Conservation (phyloP, 805 yeast species). For the Aciculoconidium aculeatum region DNA sequence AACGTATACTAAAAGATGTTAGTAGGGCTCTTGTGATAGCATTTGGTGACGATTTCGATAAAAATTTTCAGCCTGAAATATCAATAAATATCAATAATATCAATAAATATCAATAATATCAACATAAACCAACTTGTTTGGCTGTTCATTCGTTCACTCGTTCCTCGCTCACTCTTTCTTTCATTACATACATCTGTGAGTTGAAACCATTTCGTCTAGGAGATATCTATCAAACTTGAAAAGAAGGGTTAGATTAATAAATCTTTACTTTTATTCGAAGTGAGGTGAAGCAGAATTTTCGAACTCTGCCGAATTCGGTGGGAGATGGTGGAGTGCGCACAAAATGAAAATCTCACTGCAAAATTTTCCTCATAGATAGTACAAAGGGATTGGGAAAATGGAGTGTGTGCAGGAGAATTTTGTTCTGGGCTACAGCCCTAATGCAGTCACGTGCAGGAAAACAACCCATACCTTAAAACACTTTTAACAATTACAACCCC, state of each 20-base stretch:
- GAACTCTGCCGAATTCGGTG: too few relatives aligned
- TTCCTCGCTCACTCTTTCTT: constrained; percentile 1
- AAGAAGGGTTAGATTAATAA: constrained; percentile 5
- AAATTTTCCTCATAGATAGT: too few relatives aligned
- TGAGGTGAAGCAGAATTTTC: constrained; percentile 1
- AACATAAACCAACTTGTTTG: too few relatives aligned
- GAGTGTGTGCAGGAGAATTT: constrained; percentile 1
- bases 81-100: too few relatives aligned
- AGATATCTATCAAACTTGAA: constrained; percentile 6
- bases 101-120: too few relatives aligned
- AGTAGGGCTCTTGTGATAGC: too few relatives aligned
- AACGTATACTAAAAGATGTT: constrained; percentile 79
- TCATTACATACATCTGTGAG: constrained; percentile 87
- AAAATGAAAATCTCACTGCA: too few relatives aligned
- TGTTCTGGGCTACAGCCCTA: background rate
- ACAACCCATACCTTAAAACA: background rate
- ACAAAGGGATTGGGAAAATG: too few relatives aligned
- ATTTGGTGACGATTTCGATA: too few relatives aligned
- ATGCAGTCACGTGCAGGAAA: background rate
- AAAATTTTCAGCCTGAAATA: too few relatives aligned
- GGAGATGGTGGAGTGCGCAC: too few relatives aligned
- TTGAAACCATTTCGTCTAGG: constrained; percentile 74
- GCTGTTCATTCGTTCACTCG: constrained; percentile 1
- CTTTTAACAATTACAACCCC: background rate
- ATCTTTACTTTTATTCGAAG: constrained; percentile 1